These are phyloP conservation scores for Gnaphalium uliginosum DNA, from an alignment of 129 eudicot genomes.

Conservation along the genomic window DNA sequence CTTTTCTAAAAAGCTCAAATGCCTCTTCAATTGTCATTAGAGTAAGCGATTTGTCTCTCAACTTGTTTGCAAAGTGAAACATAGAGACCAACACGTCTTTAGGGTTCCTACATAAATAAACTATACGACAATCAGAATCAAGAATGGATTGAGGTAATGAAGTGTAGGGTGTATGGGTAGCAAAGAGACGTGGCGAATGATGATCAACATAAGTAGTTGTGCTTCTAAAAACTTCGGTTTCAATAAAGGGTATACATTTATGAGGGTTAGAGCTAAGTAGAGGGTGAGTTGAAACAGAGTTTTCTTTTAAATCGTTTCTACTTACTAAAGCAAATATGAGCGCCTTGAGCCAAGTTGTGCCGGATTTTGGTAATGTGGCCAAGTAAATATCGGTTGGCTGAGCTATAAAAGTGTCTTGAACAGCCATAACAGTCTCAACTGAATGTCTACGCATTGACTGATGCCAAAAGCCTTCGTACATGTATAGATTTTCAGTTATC, in stretches of 20 bases:
- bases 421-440: constrained; percentile 13
- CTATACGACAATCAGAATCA: constrained; percentile 31
- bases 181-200: constrained; percentile 33
- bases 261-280: constrained; percentile 42
- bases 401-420: constrained; percentile 38
- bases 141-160: constrained; percentile 37
- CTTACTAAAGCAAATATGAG: constrained; percentile 37
- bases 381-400: constrained; percentile 40
- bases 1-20: constrained; percentile 30
- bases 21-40: constrained; percentile 30
- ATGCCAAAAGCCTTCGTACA: constrained; percentile 46
- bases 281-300: constrained; percentile 28
- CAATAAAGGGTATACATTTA: constrained; percentile 30
- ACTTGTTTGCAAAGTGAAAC: constrained; percentile 46
- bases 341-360: constrained; percentile 58
- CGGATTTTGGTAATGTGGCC: constrained; percentile 39
- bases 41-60: constrained; percentile 6
- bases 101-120: constrained; percentile 53
- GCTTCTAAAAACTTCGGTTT: constrained; percentile 7
- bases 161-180: constrained; percentile 45
- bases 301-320: constrained; percentile 2
- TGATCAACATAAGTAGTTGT: neutral
- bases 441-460: constrained; percentile 17
- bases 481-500: constrained; percentile 30
- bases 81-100: constrained; percentile 53